A percentile compares a stretch with the other conserved stretches of the same genome.
Evolutionary conservation across 495 filamentous ascomycete species (phyloP).

Genomic region (Penicillium alfredii): DNA sequence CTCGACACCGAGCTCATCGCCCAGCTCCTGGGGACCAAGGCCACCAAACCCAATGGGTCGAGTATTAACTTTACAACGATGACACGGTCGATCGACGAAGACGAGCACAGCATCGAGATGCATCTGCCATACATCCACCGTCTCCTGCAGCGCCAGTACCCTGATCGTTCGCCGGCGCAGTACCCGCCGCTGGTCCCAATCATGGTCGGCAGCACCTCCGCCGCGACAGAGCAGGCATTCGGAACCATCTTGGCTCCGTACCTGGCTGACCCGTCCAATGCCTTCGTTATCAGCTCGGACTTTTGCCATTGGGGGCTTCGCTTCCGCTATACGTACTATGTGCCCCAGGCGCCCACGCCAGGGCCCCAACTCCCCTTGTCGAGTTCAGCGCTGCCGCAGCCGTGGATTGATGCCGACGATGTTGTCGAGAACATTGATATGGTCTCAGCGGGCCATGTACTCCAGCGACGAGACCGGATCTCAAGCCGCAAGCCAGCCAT

Average conservation of each 20-base stretch:
- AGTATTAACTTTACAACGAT: slow-evolving; percentile 65
- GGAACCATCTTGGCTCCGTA: slow-evolving; percentile 73
- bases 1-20: slow-evolving; percentile 65
- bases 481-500: slow-evolving; percentile 50
- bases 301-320: slow-evolving; percentile 95
- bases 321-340: slow-evolving; percentile 82
- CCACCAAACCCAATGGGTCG: slow-evolving; percentile 25
- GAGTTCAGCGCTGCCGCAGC: slow-evolving; percentile 35
- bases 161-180: slow-evolving; percentile 30
- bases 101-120: slow-evolving; percentile 95
- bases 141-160: slow-evolving; percentile 47
- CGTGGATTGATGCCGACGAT: slow-evolving; percentile 21
- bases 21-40: slow-evolving; percentile 51
- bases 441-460: slow-evolving; percentile 32
- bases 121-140: slow-evolving; percentile 94
- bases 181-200: slow-evolving; percentile 81
- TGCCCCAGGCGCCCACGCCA: slow-evolving; percentile 43
- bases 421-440: slow-evolving; percentile 22
- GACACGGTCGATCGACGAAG: slow-evolving; percentile 62
- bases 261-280: slow-evolving; percentile 65
- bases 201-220: slow-evolving; percentile 72
- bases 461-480: slow-evolving; percentile 38
- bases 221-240: slow-evolving; percentile 59
- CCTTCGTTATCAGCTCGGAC: slow-evolving; percentile 86
- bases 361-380: slow-evolving; percentile 39